Percentiles rank a stretch among this genome's conserved stretches.
Evolutionary conservation across 345 rosid genomes (phyloP).

Genomic region (Crucihimalaya himalaica): DNA sequence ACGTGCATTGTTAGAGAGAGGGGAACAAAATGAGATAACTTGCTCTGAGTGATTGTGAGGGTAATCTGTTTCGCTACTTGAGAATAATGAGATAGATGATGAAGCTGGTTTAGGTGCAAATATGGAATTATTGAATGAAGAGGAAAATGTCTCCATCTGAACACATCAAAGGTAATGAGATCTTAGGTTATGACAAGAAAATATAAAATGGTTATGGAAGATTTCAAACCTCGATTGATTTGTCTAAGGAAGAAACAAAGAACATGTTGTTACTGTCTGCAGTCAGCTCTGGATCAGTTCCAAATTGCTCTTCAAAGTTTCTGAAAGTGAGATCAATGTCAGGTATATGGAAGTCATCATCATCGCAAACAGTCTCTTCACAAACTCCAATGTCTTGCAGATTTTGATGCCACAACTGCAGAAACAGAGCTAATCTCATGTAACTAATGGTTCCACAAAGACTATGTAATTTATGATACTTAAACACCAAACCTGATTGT

Average conservation of each 20-base stretch:
- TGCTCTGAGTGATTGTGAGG: constrained; percentile 42
- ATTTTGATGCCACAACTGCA: constrained; percentile 77
- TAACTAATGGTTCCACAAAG: constrained; percentile 42
- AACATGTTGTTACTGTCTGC: constrained; percentile 39
- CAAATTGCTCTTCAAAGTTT: constrained; percentile 79
- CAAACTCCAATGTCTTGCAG: constrained; percentile 90
- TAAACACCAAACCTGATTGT: constrained; percentile 30
- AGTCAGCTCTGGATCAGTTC: constrained; percentile 55
- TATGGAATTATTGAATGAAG: constrained; percentile 35
- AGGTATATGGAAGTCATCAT: constrained; percentile 71
- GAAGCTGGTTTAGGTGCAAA: constrained; percentile 38
- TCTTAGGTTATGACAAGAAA: background rate
- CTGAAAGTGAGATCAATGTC: constrained; percentile 75
- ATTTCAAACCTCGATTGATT: constrained; percentile 38
- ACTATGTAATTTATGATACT: constrained; percentile 13
- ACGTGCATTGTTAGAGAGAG: constrained; percentile 40
- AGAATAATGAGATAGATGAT: constrained; percentile 46
- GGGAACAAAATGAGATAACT: constrained; percentile 43
- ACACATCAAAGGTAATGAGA: constrained; percentile 19
- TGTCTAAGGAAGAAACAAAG: constrained; percentile 12
- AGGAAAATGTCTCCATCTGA: constrained; percentile 33
- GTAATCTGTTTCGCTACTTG: constrained; percentile 42
- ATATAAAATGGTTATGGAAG: background rate
- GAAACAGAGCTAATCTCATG: constrained; percentile 25
- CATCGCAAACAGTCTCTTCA: constrained; percentile 55